Evolutionary conservation across 768 basidiomycete species (phyloP).

Genomic region (Dendrothele bispora): DNA sequence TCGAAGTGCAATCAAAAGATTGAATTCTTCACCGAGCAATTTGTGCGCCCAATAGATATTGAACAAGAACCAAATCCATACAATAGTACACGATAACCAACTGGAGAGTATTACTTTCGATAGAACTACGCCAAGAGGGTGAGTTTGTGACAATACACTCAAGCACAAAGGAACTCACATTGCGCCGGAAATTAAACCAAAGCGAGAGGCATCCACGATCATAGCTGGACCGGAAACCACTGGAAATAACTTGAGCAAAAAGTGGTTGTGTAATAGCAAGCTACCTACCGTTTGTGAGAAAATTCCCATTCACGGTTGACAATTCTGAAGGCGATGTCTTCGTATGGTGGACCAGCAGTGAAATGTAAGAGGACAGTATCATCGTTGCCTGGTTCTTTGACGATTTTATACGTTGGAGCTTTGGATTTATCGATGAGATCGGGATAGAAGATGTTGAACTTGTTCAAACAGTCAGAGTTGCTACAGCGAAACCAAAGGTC

Average conservation of each 20-base stretch:
- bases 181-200: conserved; percentile 95
- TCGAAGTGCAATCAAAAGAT: not conserved
- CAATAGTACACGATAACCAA: not conserved
- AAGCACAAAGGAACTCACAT: conserved; percentile 52
- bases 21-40: not conserved
- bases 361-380: conserved; percentile 94
- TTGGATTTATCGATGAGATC: conserved; percentile 98
- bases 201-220: conserved; percentile 94
- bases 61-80: not conserved
- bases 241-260: too few species aligned
- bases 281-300: conserved; percentile 84
- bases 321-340: conserved; percentile 97
- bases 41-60: not conserved
- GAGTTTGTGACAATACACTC: conserved; percentile 13
- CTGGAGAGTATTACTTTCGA: conserved; percentile 54
- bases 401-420: conserved; percentile 94
- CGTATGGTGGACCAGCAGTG: conserved; percentile 95
- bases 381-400: conserved; percentile 92
- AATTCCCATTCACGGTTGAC: conserved; percentile 99
- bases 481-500: not conserved
- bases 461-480: conserved; percentile 12
- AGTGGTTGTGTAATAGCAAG: not conserved
- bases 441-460: conserved; percentile 98
- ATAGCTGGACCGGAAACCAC: conserved; percentile 96
- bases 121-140: conserved; percentile 58